A percentile compares a stretch with the other conserved stretches of the same genome.
Evolutionary conservation across 345 rosid genomes (phyloP).

Genomic region (Pseudoturritis turrita): DNA sequence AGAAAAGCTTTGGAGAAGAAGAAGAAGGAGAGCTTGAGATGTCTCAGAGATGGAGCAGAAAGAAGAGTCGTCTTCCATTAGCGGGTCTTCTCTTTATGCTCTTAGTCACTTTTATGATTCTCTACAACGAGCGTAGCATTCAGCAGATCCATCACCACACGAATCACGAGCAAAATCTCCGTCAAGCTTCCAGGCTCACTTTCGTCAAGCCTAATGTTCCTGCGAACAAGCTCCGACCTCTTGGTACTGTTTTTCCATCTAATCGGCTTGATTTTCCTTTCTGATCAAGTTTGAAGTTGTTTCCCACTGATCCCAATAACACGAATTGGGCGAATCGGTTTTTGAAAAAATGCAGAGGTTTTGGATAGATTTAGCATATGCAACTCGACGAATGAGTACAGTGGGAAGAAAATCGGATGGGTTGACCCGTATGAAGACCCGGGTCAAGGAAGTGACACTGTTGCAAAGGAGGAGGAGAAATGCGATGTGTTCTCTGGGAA

Average conservation of each 20-base stretch:
- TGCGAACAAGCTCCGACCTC: conserved; percentile 1
- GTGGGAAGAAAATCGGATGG: conserved; percentile 63
- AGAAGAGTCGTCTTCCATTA: conserved; percentile 60
- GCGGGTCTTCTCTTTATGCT: conserved; percentile 40
- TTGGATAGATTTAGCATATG: conserved; percentile 83
- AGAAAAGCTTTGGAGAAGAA: background rate
- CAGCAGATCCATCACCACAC: conserved; percentile 51
- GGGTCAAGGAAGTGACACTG: conserved; percentile 26
- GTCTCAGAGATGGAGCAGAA: conserved; percentile 76
- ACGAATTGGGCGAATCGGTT: background rate
- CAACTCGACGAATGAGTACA: conserved; percentile 63
- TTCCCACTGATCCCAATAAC: too few relatives aligned
- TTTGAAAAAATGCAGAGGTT: conserved; percentile 35
- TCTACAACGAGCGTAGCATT: conserved; percentile 58
- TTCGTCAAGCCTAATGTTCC: conserved; percentile 60
- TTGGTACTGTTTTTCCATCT: conserved; percentile 35
- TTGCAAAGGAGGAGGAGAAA: conserved; percentile 21
- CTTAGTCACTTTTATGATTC: conserved; percentile 41
- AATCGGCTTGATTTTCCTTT: too few relatives aligned
- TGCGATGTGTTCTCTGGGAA: conserved; percentile 86
- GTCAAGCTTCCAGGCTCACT: conserved; percentile 13
- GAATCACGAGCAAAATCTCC: conserved; percentile 12
- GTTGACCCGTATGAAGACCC: conserved; percentile 27
- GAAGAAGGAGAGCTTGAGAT: background rate
- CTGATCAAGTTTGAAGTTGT: too few relatives aligned